phyloP scores from a whole-genome alignment of 306 rosid species.

The Ammopiptanthus mongolicus region DNA sequence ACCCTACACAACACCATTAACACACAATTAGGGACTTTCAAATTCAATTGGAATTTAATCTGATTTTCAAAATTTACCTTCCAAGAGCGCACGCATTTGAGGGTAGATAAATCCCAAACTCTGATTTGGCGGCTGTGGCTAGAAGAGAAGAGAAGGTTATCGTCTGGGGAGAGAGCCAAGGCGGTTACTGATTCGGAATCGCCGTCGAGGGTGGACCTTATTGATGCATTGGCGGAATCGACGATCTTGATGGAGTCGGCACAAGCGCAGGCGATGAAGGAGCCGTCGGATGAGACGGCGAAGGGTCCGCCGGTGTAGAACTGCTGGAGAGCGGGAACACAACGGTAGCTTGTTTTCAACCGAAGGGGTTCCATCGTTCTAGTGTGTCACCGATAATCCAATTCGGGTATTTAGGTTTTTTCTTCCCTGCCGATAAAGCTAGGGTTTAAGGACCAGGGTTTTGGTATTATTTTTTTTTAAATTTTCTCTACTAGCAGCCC shows the following conservation, averaged over 20 bases:
- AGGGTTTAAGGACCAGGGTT: background rate
- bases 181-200: constrained; percentile 77
- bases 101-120: constrained; percentile 79
- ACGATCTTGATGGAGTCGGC: constrained; percentile 74
- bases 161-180: constrained; percentile 63
- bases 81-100: constrained; percentile 81
- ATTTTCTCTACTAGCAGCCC: no score
- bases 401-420: background rate
- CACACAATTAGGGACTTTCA: background rate
- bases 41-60: background rate
- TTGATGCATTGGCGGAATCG: constrained; percentile 60
- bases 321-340: constrained; percentile 71
- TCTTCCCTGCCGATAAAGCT: no score
- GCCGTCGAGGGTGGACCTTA: constrained; percentile 62
- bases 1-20: constrained; percentile 44
- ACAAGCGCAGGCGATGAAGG: constrained; percentile 74
- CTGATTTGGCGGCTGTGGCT: constrained; percentile 79
- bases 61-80: constrained; percentile 45
- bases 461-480: background rate
- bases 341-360: constrained; percentile 54
- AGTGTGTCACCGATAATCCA: background rate
- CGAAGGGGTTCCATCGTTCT: constrained; percentile 35
- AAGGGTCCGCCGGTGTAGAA: constrained; percentile 86
- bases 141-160: constrained; percentile 62
- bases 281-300: constrained; percentile 69